Evolutionary conservation across 192 early-diverging fungal genomes (phyloP), one percentile per base, ranked within the genome.

Genomic region (Podila verticillata): DNA sequence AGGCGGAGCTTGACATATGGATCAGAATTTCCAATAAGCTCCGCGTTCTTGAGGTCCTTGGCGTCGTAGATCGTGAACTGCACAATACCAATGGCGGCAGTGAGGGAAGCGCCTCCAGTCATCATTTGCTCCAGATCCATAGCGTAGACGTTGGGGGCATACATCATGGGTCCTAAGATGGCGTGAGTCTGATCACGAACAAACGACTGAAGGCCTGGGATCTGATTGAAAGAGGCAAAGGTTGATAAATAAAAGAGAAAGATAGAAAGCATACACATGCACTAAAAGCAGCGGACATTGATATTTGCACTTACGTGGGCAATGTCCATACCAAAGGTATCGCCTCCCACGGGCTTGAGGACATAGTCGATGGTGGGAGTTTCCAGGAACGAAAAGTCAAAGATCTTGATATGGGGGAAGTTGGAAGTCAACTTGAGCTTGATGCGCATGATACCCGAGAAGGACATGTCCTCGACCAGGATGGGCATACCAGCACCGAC

Each of bases 261-360:
- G 22, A 24, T 10, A n/a, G 22, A 22, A 28, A 65, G 58, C 36
- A 7, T 81, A 49, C 19, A 15, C 7, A 36, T 36, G 49, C n/a
- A 32, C 19, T 7, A 22, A 24, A 24, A 39, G 9, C 8, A 39
- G 39, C 39, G 39, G 39, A 44, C 39, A 44, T 44, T 44, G 15
- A 44, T 44, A 3, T 26, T 24, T 24, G 0, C 5, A 48, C 86
- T 74, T 84, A 89, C 88, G 82, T 95, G 91, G 82, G 92, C 93
- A 74, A 98, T 91, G 80, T 98, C 96, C 64, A 94, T 89, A 59
- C 94, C 94, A 74, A 94, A 88, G 12, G 89, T 91, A 36, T 95
- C 92, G 73, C 92, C 93, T 59, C 94, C 94, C 29, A 99, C 88
- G 3, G 97, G 97, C 71, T 95, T 92, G 44, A 99, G 88, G 54